Percentiles rank a stretch among this genome's conserved stretches.
Evolutionary conservation across 148 eudicot genomes (phyloP).

Genomic region (Camellia sinensis): DNA sequence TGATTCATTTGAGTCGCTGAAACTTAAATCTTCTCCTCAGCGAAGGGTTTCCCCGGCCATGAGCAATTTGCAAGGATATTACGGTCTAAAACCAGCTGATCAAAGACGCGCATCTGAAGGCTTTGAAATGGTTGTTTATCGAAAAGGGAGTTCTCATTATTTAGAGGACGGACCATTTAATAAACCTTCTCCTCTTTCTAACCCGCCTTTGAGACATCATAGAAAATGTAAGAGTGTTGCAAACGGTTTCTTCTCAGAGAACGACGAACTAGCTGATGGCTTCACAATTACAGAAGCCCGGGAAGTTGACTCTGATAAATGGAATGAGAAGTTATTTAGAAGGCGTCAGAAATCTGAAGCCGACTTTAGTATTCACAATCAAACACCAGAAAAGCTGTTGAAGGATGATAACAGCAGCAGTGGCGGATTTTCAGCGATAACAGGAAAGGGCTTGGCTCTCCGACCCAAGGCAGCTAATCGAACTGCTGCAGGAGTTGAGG

Average conservation of each 20-base stretch:
- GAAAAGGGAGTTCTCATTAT: conserved; percentile 40
- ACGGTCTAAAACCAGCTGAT: conserved; percentile 47
- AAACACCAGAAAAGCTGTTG: conserved; percentile 60
- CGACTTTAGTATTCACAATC: conserved; percentile 34
- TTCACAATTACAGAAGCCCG: conserved; percentile 23
- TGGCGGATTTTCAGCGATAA: conserved; percentile 61
- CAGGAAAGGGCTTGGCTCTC: conserved; percentile 81
- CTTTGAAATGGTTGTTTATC: conserved; percentile 72
- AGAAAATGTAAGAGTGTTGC: conserved; percentile 73
- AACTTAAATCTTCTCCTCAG: conserved; percentile 47
- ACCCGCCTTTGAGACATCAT: conserved; percentile 57
- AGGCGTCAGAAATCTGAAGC: conserved; percentile 61
- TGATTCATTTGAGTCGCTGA: conserved; percentile 63
- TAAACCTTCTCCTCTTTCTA: conserved; percentile 34
- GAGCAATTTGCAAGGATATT: conserved; percentile 73
- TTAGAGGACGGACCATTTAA: conserved; percentile 45
- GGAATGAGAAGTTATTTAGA: conserved; percentile 49
- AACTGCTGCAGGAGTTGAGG: conserved; percentile 48
- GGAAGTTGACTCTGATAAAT: conserved; percentile 37
- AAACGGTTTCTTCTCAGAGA: conserved; percentile 49
- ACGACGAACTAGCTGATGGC: conserved; percentile 35
- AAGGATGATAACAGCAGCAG: conserved; percentile 63
- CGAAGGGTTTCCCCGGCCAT: conserved; percentile 69
- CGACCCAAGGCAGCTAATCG: conserved; percentile 73
- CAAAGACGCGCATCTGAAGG: conserved; percentile 43